A percentile compares a stretch with the other conserved stretches of the same genome.
Conservation (phyloP, 116 monocot genomes). For the Cymodocea nodosa region DNA sequence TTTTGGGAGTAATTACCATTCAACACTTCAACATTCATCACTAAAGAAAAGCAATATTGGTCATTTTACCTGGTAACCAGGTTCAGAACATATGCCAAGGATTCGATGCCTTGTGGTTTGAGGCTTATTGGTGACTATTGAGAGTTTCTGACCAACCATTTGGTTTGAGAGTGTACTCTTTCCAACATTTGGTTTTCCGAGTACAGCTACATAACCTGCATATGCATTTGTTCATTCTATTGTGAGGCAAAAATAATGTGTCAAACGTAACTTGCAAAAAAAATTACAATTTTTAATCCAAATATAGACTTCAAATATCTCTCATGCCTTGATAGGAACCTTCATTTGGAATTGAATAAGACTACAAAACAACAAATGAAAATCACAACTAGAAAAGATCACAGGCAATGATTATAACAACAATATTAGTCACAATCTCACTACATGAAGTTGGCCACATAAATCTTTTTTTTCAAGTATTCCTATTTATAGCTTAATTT, state of each 20-base stretch:
- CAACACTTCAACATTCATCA: background rate
- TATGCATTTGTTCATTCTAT: background rate
- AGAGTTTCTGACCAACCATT: conserved; percentile 95
- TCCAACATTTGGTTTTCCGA: conserved; percentile 97
- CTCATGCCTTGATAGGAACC: too few species aligned
- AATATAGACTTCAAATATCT: too few species aligned
- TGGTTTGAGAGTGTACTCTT: conserved; percentile 98
- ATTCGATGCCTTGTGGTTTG: conserved; percentile 95
- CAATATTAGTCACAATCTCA: too few species aligned
- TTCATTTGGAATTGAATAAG: too few species aligned
- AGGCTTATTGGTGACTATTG: conserved; percentile 96
- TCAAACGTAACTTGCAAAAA: background rate
- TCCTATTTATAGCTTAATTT: too few species aligned
- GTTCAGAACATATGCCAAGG: conserved; percentile 86
- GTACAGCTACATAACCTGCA: conserved; percentile 91
- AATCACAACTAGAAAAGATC: too few species aligned
- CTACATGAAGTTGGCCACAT: too few species aligned
- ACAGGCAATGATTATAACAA: too few species aligned
- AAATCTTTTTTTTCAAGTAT: too few species aligned
- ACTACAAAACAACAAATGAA: too few species aligned
- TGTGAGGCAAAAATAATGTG: background rate
- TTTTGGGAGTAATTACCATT: background rate
- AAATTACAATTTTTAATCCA: background rate
- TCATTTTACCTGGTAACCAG: conserved; percentile 77
- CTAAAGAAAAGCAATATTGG: conserved; percentile 2